A percentile compares a stretch with the other conserved stretches of the same genome.
These are phyloP conservation scores for Urtica urens DNA, from an alignment of 306 rosid species.

Conservation along the genomic window DNA sequence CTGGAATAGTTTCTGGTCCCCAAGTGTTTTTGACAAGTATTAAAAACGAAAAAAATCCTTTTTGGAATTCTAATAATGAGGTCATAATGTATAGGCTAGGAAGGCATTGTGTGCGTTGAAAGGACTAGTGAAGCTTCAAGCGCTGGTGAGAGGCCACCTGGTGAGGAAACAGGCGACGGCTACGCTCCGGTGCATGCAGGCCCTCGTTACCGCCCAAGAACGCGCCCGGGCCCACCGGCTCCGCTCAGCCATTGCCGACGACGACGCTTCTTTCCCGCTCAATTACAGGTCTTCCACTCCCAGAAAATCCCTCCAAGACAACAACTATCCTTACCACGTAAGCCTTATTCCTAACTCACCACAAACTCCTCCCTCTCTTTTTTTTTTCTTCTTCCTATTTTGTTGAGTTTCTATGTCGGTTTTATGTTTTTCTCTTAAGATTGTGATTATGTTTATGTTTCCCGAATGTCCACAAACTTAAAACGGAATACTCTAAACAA, in stretches of 20 bases:
- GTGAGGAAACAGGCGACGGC: constrained; percentile 77
- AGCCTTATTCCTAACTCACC: too few species aligned
- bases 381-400: too few species aligned
- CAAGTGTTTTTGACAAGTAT: too few species aligned
- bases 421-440: too few species aligned
- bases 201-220: constrained; percentile 78
- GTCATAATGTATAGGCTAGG: constrained; percentile 45
- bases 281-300: constrained; percentile 32
- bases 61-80: not conserved
- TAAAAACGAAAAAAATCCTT: too few species aligned
- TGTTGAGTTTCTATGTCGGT: too few species aligned
- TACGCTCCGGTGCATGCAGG: constrained; percentile 80
- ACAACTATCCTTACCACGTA: constrained; percentile 40
- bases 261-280: constrained; percentile 23
- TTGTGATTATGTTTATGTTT: too few species aligned
- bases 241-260: constrained; percentile 28
- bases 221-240: constrained; percentile 83
- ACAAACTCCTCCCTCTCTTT: too few species aligned
- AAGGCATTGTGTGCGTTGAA: constrained; percentile 75
- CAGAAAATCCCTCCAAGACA: constrained; percentile 38
- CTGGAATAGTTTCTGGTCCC: too few species aligned
- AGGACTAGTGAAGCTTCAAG: constrained; percentile 88
- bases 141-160: constrained; percentile 80
- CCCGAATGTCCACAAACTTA: too few species aligned
- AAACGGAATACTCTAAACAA: too few species aligned